Conservation (phyloP, 805 yeast species). For the Wickerhamiella dianesei region DNA sequence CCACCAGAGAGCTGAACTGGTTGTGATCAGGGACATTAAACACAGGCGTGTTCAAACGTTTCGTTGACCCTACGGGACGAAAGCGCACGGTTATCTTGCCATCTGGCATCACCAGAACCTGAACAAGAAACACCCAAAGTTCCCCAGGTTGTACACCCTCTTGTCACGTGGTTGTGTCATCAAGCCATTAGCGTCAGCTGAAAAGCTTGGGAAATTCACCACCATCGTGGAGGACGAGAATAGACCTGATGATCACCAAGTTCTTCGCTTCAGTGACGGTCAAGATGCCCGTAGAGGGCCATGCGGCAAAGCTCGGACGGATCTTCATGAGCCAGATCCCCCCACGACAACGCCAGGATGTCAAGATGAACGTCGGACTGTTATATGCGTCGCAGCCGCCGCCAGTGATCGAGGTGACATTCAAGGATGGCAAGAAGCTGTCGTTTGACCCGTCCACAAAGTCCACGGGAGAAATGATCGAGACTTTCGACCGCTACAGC, state of each 20-base stretch:
- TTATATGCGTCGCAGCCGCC: constrained; percentile 34
- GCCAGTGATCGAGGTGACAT: constrained; percentile 63
- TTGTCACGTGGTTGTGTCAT: no score
- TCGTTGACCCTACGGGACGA: constrained; percentile 43
- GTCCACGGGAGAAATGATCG: constrained; percentile 48
- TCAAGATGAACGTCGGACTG: constrained; percentile 53
- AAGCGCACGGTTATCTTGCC: constrained; percentile 31
- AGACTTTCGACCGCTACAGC: constrained; percentile 66
- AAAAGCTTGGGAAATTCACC: background rate
- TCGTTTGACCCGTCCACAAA: constrained; percentile 49
- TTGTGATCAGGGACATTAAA: constrained; percentile 34
- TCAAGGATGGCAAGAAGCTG: constrained; percentile 63
- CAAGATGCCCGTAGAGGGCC: constrained; percentile 32
- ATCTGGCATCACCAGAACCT: background rate
- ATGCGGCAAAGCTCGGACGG: constrained; percentile 59
- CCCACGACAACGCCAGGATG: constrained; percentile 47
- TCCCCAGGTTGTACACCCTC: no score
- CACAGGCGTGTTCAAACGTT: constrained; percentile 33
- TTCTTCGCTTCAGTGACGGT: constrained; percentile 68
- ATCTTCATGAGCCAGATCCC: constrained; percentile 70
- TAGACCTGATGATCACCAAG: constrained; percentile 94
- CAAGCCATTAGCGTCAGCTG: background rate
- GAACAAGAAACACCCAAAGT: background rate
- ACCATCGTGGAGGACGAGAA: background rate
- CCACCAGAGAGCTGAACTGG: constrained; percentile 33